Conservation (phyloP, 495 filamentous ascomycete genomes). For the Xylaria venustula region DNA sequence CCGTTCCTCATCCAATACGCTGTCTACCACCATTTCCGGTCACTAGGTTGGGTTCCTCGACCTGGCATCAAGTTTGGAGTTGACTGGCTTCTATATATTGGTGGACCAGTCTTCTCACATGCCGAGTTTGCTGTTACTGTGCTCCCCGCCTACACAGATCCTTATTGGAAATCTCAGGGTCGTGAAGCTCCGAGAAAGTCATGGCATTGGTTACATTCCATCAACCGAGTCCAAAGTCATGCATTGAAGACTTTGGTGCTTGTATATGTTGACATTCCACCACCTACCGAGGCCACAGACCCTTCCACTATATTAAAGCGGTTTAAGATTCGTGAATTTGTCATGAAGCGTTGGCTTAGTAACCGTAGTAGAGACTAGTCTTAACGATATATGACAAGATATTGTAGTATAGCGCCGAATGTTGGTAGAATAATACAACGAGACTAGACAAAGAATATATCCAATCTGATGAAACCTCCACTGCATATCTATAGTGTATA, state of each 20-base stretch:
- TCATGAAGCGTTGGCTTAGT: constrained; percentile 76
- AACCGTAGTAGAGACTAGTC: constrained; percentile 58
- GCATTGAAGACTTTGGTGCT: constrained; percentile 86
- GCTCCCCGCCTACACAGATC: constrained; percentile 74
- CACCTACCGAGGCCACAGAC: constrained; percentile 52
- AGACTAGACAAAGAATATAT: no score
- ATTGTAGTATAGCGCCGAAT: neutral
- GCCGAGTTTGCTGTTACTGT: constrained; percentile 88
- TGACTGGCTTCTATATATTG: constrained; percentile 90
- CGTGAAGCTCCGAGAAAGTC: constrained; percentile 47
- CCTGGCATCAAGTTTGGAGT: constrained; percentile 92
- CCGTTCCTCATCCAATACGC: constrained; percentile 83
- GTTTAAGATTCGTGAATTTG: constrained; percentile 81
- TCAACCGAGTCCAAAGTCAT: constrained; percentile 86
- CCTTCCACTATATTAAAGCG: constrained; percentile 58
- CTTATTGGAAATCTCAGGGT: constrained; percentile 64
- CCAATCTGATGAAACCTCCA: no score
- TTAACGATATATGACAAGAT: neutral
- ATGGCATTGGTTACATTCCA: constrained; percentile 92
- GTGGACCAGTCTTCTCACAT: constrained; percentile 92
- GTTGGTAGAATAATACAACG: no score
- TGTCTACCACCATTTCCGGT: constrained; percentile 95
- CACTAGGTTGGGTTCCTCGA: constrained; percentile 93
- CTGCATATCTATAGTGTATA: no score
- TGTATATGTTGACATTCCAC: constrained; percentile 87